Evolutionary conservation across 2,329 filamentous ascomycete species (phyloP).

Genomic region (Trichoderma koningii): DNA sequence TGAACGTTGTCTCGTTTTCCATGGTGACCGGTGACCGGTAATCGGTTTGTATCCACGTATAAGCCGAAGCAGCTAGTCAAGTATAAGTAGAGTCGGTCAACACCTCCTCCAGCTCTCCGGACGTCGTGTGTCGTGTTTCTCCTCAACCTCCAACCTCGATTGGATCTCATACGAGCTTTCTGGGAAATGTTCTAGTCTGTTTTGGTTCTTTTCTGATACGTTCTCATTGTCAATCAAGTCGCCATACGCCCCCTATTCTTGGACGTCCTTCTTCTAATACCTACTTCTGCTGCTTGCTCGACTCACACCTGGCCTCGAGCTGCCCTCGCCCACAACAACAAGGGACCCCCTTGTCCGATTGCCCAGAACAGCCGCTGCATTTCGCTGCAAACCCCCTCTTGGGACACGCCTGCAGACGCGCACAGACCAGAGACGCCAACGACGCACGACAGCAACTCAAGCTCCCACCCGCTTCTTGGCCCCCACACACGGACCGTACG

Average conservation of each 20-base stretch:
- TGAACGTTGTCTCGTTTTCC: not conserved
- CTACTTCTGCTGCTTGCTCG: conserved; percentile 1
- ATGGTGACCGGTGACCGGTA: too few species aligned
- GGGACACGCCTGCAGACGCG: not conserved
- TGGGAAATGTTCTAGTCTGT: too few species aligned
- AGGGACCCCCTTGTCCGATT: conserved; percentile 5
- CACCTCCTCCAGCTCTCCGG: too few species aligned
- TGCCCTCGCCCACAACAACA: not conserved
- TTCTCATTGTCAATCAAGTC: too few species aligned
- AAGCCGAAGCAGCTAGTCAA: too few species aligned
- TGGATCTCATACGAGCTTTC: too few species aligned
- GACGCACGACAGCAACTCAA: conserved; percentile 6
- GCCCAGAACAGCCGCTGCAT: conserved; percentile 20
- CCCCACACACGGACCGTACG: conserved; percentile 27
- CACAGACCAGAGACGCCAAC: not conserved
- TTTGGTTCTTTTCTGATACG: too few species aligned
- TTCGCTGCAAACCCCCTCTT: conserved; percentile 14
- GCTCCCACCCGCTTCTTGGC: conserved; percentile 17
- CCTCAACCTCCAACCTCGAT: too few species aligned
- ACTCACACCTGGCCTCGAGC: not conserved
- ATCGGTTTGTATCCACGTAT: too few species aligned
- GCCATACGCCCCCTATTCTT: too few species aligned
- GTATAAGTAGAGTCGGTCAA: too few species aligned
- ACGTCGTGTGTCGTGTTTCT: too few species aligned
- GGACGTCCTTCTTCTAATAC: not conserved